Conservation (phyloP, 2,329 filamentous ascomycete genomes). For the Alternaria sp. region DNA sequence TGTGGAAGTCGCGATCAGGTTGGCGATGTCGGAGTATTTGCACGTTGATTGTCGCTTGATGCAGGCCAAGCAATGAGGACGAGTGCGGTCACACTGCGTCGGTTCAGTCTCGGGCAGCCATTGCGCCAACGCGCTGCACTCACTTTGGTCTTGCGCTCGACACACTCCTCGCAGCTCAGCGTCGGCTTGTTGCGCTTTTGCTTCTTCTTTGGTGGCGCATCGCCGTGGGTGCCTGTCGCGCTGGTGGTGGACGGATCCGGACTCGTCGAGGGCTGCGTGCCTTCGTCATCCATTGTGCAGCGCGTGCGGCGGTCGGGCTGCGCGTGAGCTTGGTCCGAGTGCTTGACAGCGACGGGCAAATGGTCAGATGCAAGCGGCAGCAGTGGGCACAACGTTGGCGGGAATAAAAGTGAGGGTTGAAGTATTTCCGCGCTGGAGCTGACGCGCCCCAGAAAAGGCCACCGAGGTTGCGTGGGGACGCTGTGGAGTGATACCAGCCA, state of each 20-base stretch:
- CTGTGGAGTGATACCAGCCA: conserved; percentile 19
- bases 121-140: conserved; percentile 24
- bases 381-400: conserved; percentile 29
- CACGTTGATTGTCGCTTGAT: conserved; percentile 79
- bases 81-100: conserved; percentile 72
- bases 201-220: conserved; percentile 65
- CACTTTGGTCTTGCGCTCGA: conserved; percentile 82
- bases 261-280: conserved; percentile 25
- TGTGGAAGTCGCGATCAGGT: conserved; percentile 63
- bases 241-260: conserved; percentile 22
- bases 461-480: conserved; percentile 16
- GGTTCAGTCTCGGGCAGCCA: conserved; percentile 12
- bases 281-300: conserved; percentile 16
- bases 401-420: conserved; percentile 30
- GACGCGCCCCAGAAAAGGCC: conserved; percentile 16
- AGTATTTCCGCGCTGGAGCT: conserved; percentile 24
- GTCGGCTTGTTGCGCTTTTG: conserved; percentile 87
- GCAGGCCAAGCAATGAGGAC: conserved; percentile 64
- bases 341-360: not conserved
- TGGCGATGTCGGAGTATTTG: conserved; percentile 76
- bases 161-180: conserved; percentile 78
- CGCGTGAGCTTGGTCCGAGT: not conserved
- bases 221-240: conserved; percentile 13
- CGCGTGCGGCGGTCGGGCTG: not conserved
- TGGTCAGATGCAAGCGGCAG: conserved; percentile 11